Conservation (phyloP, 768 basidiomycete species). For the Termitomyces bulborhizus region DNA sequence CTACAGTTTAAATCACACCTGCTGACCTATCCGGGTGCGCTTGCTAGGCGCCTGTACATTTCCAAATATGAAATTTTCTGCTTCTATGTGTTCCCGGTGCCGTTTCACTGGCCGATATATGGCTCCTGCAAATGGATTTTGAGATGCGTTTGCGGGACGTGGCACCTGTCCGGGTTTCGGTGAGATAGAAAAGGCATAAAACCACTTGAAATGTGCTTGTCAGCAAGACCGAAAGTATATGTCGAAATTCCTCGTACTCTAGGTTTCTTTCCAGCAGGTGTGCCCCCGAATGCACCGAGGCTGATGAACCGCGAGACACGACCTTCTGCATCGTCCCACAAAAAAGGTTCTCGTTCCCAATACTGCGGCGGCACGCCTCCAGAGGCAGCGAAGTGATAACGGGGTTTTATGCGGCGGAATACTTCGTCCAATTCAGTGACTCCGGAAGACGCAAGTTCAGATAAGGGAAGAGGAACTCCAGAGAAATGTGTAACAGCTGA, state of each 20-base stretch:
- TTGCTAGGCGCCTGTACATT: constrained; percentile 52
- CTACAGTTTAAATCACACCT: constrained; percentile 12
- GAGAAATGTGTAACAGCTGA: constrained; percentile 58
- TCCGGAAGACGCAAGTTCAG: constrained; percentile 36
- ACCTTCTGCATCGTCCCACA: constrained; percentile 68
- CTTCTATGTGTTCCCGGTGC: constrained; percentile 37
- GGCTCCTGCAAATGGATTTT: constrained; percentile 59
- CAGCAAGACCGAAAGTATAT: neutral
- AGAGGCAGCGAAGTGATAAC: constrained; percentile 79
- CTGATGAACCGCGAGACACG: constrained; percentile 78
- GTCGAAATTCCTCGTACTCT: constrained; percentile 46
- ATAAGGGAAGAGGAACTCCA: constrained; percentile 38
- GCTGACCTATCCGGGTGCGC: constrained; percentile 48
- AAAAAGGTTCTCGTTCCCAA: constrained; percentile 93
- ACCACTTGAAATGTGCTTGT: constrained; percentile 58
- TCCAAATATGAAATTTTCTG: constrained; percentile 69
- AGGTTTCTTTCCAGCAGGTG: constrained; percentile 67
- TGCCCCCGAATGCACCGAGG: constrained; percentile 82
- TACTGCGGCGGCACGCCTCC: constrained; percentile 67
- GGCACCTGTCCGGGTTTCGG: constrained; percentile 38
- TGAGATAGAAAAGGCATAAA: constrained; percentile 90
- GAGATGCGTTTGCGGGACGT: constrained; percentile 57
- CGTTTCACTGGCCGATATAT: constrained; percentile 44
- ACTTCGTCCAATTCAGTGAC: constrained; percentile 62
- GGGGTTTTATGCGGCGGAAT: constrained; percentile 62